Conservation (phyloP, 1,284 basidiomycete genomes). For the Wolfiporia cocos region DNA sequence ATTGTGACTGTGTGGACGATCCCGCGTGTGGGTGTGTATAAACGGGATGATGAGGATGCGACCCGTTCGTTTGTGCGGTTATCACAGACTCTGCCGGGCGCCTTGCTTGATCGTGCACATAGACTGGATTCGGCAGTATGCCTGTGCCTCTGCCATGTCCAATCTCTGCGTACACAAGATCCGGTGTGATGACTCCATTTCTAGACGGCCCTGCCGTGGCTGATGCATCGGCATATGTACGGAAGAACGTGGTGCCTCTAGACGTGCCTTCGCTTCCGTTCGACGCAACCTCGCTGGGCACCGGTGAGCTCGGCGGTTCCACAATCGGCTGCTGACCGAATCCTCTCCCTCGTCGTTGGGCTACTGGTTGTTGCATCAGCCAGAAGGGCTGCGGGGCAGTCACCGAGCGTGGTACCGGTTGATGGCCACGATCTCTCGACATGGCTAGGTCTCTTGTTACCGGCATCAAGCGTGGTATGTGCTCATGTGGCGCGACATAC, state of each 20-base stretch:
- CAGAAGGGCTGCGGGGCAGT: conserved; percentile 7
- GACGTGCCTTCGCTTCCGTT: conserved; percentile 50
- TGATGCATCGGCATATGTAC: conserved; percentile 45
- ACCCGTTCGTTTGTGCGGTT: conserved; percentile 11
- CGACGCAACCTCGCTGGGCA: conserved; percentile 51
- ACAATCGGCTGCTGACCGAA: conserved; percentile 59
- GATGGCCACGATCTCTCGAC: conserved; percentile 4
- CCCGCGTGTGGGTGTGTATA: conserved; percentile 5
- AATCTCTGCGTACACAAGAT: conserved; percentile 69
- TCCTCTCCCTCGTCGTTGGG: conserved; percentile 20
- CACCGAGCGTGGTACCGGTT: neutral
- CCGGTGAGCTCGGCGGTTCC: conserved; percentile 51
- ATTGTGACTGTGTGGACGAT: conserved; percentile 1
- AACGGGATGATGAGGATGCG: conserved; percentile 9
- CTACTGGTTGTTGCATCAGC: conserved; percentile 6
- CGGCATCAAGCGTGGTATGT: neutral
- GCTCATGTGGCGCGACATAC: neutral
- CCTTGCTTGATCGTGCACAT: conserved; percentile 12
- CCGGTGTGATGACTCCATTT: conserved; percentile 62
- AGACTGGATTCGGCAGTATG: conserved; percentile 17
- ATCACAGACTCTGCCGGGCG: conserved; percentile 14
- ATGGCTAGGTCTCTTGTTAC: conserved; percentile 5
- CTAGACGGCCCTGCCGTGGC: conserved; percentile 30
- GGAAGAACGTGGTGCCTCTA: conserved; percentile 54
- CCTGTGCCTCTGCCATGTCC: conserved; percentile 61